Conservation (phyloP, 179 eudicot genomes). For the Heliamphora pulchella region DNA sequence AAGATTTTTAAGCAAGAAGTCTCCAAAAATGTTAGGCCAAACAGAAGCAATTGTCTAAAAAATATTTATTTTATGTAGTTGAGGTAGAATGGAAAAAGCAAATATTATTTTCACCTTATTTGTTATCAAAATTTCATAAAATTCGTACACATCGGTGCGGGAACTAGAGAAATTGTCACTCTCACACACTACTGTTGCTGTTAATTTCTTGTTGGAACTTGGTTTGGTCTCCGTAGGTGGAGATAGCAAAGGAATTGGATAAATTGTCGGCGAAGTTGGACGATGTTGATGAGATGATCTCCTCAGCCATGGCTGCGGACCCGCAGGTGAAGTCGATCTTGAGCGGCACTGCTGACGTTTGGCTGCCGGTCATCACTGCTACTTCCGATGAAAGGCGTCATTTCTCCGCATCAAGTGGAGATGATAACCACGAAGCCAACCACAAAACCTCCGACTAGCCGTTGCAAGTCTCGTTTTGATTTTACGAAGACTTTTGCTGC, state of each 20-base stretch:
- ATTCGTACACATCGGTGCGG: no score
- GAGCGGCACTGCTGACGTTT: slow-evolving; percentile 79
- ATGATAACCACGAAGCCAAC: slow-evolving; percentile 23
- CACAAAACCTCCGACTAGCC: slow-evolving; percentile 22
- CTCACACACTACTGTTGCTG: background rate
- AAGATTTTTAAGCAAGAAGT: no score
- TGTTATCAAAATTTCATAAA: no score
- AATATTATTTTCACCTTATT: no score
- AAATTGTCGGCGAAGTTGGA: slow-evolving; percentile 63
- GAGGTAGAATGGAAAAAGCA: no score
- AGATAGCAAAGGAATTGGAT: slow-evolving; percentile 68
- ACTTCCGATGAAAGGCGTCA: slow-evolving; percentile 67
- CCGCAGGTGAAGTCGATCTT: slow-evolving; percentile 59
- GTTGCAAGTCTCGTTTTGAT: background rate
- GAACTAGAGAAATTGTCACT: no score
- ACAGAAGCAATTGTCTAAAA: no score
- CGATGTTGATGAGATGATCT: slow-evolving; percentile 70
- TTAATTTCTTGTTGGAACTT: background rate
- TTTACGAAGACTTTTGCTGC: no score
- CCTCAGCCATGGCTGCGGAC: slow-evolving; percentile 65
- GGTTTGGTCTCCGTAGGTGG: slow-evolving; percentile 34
- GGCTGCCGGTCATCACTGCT: slow-evolving; percentile 94
- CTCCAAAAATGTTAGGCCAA: no score
- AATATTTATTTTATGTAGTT: no score
- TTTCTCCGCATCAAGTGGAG: slow-evolving; percentile 36